Percentiles rank a stretch among this genome's conserved stretches.
phyloP scores from a whole-genome alignment of 768 basidiomycete genomes.

The Rhizopogon rudus region DNA sequence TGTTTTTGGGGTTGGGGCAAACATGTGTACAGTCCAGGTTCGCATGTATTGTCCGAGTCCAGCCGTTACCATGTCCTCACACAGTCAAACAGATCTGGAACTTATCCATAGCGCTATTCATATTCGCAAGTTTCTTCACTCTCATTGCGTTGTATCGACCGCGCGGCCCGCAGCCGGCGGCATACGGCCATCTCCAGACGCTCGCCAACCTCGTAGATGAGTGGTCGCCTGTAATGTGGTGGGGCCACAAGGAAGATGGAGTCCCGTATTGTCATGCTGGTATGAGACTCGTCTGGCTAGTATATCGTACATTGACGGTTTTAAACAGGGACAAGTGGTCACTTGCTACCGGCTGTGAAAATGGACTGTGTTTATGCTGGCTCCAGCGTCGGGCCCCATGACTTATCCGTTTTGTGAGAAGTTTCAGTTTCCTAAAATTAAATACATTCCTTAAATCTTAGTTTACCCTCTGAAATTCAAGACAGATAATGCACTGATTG shows the following conservation, averaged over 20 bases:
- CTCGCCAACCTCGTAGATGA: slow-evolving; percentile 14
- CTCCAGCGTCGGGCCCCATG: background rate
- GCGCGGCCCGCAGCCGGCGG: slow-evolving; percentile 8
- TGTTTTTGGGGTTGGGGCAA: slow-evolving; percentile 9
- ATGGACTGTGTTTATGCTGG: slow-evolving; percentile 17
- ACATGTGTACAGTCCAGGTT: slow-evolving; percentile 26
- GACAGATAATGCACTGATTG: no score
- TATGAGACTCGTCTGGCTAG: background rate
- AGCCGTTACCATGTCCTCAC: background rate
- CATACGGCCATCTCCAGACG: slow-evolving; percentile 16
- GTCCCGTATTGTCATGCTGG: slow-evolving; percentile 3
- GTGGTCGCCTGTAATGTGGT: slow-evolving; percentile 16
- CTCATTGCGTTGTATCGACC: slow-evolving; percentile 2
- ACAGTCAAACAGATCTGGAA: slow-evolving; percentile 18
- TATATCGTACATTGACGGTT: background rate
- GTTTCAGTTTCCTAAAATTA: no score
- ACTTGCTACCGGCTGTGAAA: slow-evolving; percentile 14
- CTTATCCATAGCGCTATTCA: slow-evolving; percentile 13
- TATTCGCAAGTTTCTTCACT: slow-evolving; percentile 17
- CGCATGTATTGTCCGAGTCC: background rate
- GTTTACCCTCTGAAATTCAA: no score
- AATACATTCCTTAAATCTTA: no score
- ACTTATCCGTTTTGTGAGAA: background rate
- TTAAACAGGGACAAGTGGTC: slow-evolving; percentile 18
- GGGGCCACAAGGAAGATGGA: slow-evolving; percentile 16